Percentiles rank a stretch among this genome's conserved stretches.
Conservation (phyloP, 371 early-diverging fungal species). For the Enteropsectra breve region DNA sequence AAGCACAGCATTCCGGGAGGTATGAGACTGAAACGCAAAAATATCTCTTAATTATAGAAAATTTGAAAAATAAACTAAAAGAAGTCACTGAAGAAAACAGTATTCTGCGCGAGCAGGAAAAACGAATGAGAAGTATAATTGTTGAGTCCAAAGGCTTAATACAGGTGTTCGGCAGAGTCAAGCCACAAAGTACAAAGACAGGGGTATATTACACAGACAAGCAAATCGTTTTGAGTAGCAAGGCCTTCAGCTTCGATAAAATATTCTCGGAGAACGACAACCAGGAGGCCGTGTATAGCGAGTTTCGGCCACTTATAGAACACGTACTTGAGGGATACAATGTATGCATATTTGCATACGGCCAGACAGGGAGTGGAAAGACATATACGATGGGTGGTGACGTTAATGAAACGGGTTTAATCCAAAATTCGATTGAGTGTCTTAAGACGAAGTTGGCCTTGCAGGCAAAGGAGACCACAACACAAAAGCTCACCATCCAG, state of each 20-base stretch:
- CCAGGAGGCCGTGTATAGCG: constrained; percentile 77
- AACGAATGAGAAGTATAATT: background rate
- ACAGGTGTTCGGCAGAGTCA: constrained; percentile 1
- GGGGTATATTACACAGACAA: constrained; percentile 7
- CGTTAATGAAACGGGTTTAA: constrained; percentile 62
- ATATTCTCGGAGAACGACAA: constrained; percentile 67
- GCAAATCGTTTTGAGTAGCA: constrained; percentile 59
- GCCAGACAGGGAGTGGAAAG: constrained; percentile 96
- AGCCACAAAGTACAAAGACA: background rate
- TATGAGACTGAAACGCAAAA: background rate
- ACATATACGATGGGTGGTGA: constrained; percentile 68
- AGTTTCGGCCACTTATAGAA: constrained; percentile 81
- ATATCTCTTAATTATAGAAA: background rate
- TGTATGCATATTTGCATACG: constrained; percentile 96
- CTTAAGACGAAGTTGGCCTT: too few relatives aligned
- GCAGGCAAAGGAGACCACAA: constrained; percentile 69
- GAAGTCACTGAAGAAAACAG: background rate
- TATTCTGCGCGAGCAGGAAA: background rate
- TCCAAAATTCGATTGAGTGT: constrained; percentile 71
- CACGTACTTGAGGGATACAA: constrained; percentile 88
- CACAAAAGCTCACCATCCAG: constrained; percentile 66
- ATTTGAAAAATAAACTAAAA: background rate
- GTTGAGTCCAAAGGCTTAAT: background rate
- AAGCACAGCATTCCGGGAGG: background rate
- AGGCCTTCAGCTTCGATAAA: constrained; percentile 73